Conservation (phyloP, 2,329 filamentous ascomycete species). For the Cordyceps fumosorosea region DNA sequence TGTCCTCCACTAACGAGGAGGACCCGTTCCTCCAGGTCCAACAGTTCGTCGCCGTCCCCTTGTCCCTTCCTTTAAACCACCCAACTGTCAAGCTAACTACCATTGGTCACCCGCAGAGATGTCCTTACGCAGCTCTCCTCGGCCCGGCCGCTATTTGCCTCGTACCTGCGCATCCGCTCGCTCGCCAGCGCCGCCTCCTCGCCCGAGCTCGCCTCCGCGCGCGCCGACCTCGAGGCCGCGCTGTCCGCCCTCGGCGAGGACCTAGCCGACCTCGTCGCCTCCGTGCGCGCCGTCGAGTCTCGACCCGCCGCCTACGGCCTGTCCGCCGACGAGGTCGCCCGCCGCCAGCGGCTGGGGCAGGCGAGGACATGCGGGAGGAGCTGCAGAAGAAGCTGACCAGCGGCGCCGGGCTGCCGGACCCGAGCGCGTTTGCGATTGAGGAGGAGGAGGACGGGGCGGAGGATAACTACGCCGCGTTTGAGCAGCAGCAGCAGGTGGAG, state of each 20-base stretch:
- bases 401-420: constrained; percentile 42
- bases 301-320: constrained; percentile 85
- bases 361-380: constrained; percentile 83
- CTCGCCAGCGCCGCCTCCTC: constrained; percentile 65
- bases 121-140: constrained; percentile 76
- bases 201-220: constrained; percentile 77
- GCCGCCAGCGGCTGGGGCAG: constrained; percentile 74
- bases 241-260: constrained; percentile 71
- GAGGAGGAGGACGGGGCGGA: constrained; percentile 26
- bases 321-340: constrained; percentile 71
- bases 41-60: constrained; percentile 41
- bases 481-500: constrained; percentile 83
- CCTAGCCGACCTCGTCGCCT: constrained; percentile 79
- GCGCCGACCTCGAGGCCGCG: constrained; percentile 58
- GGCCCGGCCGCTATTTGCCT: constrained; percentile 82
- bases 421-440: constrained; percentile 50
- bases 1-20: constrained; percentile 61
- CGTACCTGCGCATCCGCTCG: constrained; percentile 91
- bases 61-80: not conserved
- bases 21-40: constrained; percentile 69
- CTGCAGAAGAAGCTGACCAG: constrained; percentile 53
- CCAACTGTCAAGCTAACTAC: not conserved
- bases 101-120: constrained; percentile 52
- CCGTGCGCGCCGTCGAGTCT: constrained; percentile 79
- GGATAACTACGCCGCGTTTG: constrained; percentile 65